phyloP scores from a whole-genome alignment of 257 asterid species.

The Solanum virginianum region DNA sequence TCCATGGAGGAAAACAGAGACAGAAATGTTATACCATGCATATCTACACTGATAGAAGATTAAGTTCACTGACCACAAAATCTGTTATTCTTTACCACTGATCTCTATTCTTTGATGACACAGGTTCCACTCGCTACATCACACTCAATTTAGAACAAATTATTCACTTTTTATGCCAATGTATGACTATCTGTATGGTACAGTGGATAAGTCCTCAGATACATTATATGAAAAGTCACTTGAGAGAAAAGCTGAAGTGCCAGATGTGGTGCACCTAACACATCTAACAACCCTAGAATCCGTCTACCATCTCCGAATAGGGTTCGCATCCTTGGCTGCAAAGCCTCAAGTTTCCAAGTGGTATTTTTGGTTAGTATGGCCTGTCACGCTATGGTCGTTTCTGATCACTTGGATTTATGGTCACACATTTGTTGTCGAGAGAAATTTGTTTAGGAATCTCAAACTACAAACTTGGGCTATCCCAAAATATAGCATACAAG shows the following conservation, averaged over 20 bases:
- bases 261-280: constrained; percentile 22
- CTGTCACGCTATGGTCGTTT: constrained; percentile 17
- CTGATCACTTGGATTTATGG: constrained; percentile 7
- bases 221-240: constrained; percentile 12
- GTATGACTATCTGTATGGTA: constrained; percentile 25
- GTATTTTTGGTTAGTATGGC: constrained; percentile 24
- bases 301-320: constrained; percentile 21
- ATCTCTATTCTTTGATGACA: not conserved
- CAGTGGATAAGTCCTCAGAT: constrained; percentile 13
- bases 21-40: not conserved
- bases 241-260: constrained; percentile 6
- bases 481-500: constrained; percentile 46
- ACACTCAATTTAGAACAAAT: constrained; percentile 28
- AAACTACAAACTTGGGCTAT: constrained; percentile 24
- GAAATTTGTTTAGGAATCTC: constrained; percentile 9
- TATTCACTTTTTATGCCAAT: constrained; percentile 30
- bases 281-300: constrained; percentile 27
- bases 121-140: constrained; percentile 27
- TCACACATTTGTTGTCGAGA: constrained; percentile 16
- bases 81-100: not conserved
- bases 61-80: not conserved
- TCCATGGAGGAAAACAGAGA: not conserved
- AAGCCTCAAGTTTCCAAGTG: constrained; percentile 18
- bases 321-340: constrained; percentile 18
- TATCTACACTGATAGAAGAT: too few species aligned